Evolutionary conservation across 2,329 filamentous ascomycete genomes (phyloP).

Genomic region (Scytalidium sp.): DNA sequence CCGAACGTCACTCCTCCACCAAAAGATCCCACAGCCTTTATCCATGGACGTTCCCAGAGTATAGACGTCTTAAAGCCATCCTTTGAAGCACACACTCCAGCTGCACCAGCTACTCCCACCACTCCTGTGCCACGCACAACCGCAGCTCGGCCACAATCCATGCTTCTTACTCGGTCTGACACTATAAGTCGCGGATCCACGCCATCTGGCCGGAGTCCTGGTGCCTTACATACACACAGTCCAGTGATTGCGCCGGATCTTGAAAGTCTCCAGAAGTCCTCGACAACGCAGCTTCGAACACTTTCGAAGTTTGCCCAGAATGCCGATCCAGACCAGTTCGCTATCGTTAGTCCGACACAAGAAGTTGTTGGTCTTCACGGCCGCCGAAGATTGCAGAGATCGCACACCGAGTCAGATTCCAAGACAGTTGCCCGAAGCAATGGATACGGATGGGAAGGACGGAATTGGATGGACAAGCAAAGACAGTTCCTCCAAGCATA

Average conservation of each 20-base stretch:
- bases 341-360: constrained; percentile 72
- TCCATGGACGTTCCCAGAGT: constrained; percentile 46
- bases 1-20: constrained; percentile 47
- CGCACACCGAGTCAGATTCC: constrained; percentile 44
- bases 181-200: constrained; percentile 32
- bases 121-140: constrained; percentile 10
- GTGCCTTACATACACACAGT: constrained; percentile 30
- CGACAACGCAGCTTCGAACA: constrained; percentile 84
- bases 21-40: constrained; percentile 24
- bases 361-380: constrained; percentile 88
- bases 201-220: constrained; percentile 20
- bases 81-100: constrained; percentile 30
- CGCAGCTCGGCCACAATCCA: constrained; percentile 51
- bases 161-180: constrained; percentile 58
- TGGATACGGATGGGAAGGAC: constrained; percentile 70
- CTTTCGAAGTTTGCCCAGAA: constrained; percentile 79
- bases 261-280: constrained; percentile 79
- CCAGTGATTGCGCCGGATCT: constrained; percentile 69
- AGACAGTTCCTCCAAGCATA: constrained; percentile 95
- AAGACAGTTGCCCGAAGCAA: constrained; percentile 40
- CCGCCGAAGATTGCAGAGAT: constrained; percentile 75
- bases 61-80: constrained; percentile 58
- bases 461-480: constrained; percentile 99
- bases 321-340: constrained; percentile 74
- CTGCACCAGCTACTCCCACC: constrained; percentile 5